Percentiles rank a stretch among this genome's conserved stretches.
phyloP scores from a whole-genome alignment of 805 yeast genomes.

The Metschnikowia noctiluminum region DNA sequence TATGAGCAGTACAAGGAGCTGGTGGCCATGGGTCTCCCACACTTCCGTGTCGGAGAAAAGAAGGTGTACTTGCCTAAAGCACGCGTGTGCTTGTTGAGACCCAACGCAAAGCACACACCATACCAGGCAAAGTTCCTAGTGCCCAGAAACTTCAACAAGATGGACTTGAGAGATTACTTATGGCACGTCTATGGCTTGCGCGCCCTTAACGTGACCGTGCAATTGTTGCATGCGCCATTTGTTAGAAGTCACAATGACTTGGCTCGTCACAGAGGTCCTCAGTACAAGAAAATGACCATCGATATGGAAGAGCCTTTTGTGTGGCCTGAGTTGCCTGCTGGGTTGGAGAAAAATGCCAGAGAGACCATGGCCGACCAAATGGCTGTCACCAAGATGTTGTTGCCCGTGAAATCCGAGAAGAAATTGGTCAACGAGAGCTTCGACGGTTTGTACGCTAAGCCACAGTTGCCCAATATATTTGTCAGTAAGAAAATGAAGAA shows the following conservation, averaged over 20 bases:
- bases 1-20: constrained; percentile 44
- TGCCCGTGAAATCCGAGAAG: constrained; percentile 61
- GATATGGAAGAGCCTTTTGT: constrained; percentile 94
- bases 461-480: constrained; percentile 37
- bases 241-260: constrained; percentile 49
- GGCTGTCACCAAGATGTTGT: constrained; percentile 49
- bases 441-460: constrained; percentile 61
- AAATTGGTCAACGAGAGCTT: constrained; percentile 67
- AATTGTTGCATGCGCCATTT: constrained; percentile 71
- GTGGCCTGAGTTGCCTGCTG: constrained; percentile 72
- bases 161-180: constrained; percentile 91
- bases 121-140: constrained; percentile 95
- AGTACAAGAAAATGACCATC: constrained; percentile 92
- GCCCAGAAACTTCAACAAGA: constrained; percentile 87
- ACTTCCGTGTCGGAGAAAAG: constrained; percentile 77
- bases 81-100: constrained; percentile 73
- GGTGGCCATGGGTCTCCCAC: constrained; percentile 63
- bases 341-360: constrained; percentile 26
- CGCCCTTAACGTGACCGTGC: constrained; percentile 85
- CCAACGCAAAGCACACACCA: constrained; percentile 96
- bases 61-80: constrained; percentile 84
- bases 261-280: constrained; percentile 75
- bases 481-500: constrained; percentile 28
- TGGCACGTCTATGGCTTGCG: constrained; percentile 87
- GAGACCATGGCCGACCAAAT: constrained; percentile 47